Percentiles rank a stretch among this genome's conserved stretches.
These are phyloP conservation scores for Pythium insidiosum DNA, from an alignment of 352 stramenopile genomes.

Conservation along the genomic window DNA sequence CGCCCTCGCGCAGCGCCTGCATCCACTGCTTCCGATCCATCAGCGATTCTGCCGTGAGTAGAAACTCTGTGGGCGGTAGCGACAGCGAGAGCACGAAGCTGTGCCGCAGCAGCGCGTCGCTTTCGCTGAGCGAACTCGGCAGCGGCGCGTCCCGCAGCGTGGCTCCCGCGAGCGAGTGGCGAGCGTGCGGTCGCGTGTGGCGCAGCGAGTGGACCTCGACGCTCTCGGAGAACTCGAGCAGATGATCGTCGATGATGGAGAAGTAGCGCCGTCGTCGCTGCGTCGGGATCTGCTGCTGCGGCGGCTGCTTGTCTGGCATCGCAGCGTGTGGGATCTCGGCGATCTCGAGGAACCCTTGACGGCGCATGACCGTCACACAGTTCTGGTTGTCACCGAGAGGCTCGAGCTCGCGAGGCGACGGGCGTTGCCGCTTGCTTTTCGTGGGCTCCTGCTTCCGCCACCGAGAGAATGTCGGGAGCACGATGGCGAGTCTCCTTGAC, in stretches of 20 bases:
- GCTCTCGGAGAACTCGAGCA: constrained; percentile 28
- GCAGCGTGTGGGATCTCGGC: neutral
- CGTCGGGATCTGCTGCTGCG: neutral
- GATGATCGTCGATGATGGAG: constrained; percentile 18
- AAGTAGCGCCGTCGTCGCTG: constrained; percentile 15
- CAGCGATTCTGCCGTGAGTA: constrained; percentile 29
- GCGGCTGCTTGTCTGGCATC: neutral
- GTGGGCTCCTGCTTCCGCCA: too few species aligned
- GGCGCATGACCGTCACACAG: too few species aligned
- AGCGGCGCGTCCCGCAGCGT: neutral
- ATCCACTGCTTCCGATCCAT: constrained; percentile 50
- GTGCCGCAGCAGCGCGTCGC: constrained; percentile 20
- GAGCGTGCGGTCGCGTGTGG: too few species aligned
- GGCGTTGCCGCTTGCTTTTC: too few species aligned
- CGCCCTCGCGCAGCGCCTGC: constrained; percentile 17
- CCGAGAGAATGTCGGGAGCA: too few species aligned
- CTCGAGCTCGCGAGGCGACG: too few species aligned
- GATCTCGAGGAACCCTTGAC: constrained; percentile 6
- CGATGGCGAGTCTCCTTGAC: too few species aligned
- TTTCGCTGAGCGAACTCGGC: neutral
- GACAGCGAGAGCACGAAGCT: constrained; percentile 29
- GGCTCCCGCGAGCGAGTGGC: neutral
- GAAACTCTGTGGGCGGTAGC: constrained; percentile 8
- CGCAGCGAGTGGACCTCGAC: constrained; percentile 10
- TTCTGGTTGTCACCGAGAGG: too few species aligned